Base-by-base conservation (phyloP, 148 eudicot genomes). In the Vaccinium macrocarpon region DNA sequence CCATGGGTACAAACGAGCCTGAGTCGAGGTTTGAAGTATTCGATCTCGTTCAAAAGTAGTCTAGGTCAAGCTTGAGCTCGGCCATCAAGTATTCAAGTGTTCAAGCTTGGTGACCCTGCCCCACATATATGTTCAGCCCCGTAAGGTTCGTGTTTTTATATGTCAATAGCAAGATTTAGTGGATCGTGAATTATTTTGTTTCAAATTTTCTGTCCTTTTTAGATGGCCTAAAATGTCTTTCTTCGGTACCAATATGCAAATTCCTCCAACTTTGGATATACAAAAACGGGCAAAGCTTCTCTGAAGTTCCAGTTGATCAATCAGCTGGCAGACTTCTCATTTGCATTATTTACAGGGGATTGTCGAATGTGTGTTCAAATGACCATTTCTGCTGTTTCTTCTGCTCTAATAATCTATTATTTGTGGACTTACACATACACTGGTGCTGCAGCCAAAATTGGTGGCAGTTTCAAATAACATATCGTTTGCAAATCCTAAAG, bases 281-380 rank as follows among this genome's bases (percentile, higher is more conserved):
- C 86, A 49, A 91, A 84, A 72, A 91, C 90, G 8, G 99, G 99
- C 52, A 92, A 87, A 86, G 89, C 90, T 79, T 83, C 90, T 11
- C 61, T 93, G 35, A 91, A 80, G 61, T 90, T 97, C 79, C 94
- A 76, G 87, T 87, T 97, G 86, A 97, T 95, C 80, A 97, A 97
- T 91, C 99, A 97, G 87, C 96, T 98, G 18, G 90, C 93, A 84
- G 99, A 97, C 89, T 93, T 93, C 91, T 91, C 99, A 2, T 95
- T 97, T 84, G 98, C 92, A 29, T 88, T 95, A 53, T 95, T 97
- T 88, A 85, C 92, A 46, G 99, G 99, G 98, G 99, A 2, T 82
- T 93, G 68, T 90, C 92, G 9, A 91, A 89, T 84, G 96, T 94
- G 81, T 12, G 98, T 88, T 1, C 27, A 83, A 56, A 83, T 52